Evolutionary conservation across 1,139 yeast species (phyloP), one percentile per base, ranked within the genome.

Genomic region (Candida pseudoviswanathii): DNA sequence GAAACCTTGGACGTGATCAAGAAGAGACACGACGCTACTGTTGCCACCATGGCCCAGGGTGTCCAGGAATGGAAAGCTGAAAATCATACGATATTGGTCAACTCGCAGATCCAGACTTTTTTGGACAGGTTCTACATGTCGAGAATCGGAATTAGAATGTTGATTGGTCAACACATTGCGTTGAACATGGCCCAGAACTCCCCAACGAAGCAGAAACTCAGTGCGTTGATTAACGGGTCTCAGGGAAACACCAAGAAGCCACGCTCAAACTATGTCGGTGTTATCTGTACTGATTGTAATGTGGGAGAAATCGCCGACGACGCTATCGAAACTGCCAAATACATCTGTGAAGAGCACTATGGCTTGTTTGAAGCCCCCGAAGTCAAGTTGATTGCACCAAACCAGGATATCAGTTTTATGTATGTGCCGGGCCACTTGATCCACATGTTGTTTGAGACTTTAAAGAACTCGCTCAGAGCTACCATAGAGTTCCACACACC

Each of bases 21-120:
- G 63, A 81, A 81, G 59, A 76, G 97, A 47, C 97, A 91, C 64
- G 97, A 91, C 68, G 96, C 96, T 2, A 92, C 96, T 0, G 97
- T 91, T 9, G 88, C 96, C 8, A 90, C 96, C 0, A 86, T 91
- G 67, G 97, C 97, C 1, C 92, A 89, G 60, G 97, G 97, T 21
- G 96, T 90, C 7, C 85, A 86, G 60, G 96, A 89, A 67, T 91
- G 96, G 96, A 90, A 90, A 63, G 66, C 60, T 52, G 80, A 75
- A 57, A 79, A 78, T 59, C 72, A 72, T 58, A 75, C 75, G 2
- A 70, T 74, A 38, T 73, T 63, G 56, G 82, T 75, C 37, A 85
- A 84, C 58, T 80, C 89, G 31, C 79, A 84, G 22, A 83, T 89
- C 44, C 96, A 89, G 65, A 79, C 85, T 10, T 89, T 89, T 61